Conservation (phyloP, 116 monocot genomes). For the Papilionanthe hybrid region DNA sequence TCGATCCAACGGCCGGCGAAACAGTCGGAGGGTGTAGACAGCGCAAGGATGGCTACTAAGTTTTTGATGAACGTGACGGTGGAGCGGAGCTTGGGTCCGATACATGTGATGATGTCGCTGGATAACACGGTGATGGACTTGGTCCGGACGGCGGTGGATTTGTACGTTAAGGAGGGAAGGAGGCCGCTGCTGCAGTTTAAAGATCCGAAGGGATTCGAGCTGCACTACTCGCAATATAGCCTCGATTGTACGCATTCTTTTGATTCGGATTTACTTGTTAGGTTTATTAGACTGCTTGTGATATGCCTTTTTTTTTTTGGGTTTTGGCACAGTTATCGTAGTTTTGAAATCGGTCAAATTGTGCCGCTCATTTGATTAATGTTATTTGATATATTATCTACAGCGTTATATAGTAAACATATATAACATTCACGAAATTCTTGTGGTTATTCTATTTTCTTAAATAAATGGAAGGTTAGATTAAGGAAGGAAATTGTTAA, state of each 20-base stretch:
- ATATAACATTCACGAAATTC: too few relatives aligned
- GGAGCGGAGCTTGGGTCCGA: slow-evolving; percentile 40
- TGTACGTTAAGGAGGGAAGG: slow-evolving; percentile 43
- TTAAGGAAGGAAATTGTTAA: too few relatives aligned
- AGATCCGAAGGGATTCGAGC: slow-evolving; percentile 24
- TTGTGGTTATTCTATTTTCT: too few relatives aligned
- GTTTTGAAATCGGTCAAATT: background rate
- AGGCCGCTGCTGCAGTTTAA: slow-evolving; percentile 25
- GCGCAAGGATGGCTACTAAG: slow-evolving; percentile 23
- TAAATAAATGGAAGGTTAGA: too few relatives aligned
- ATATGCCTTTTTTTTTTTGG: too few relatives aligned
- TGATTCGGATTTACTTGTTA: background rate
- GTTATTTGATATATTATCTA: too few relatives aligned
- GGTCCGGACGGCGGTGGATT: slow-evolving; percentile 29
- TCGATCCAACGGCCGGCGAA: background rate
- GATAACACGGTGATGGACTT: slow-evolving; percentile 45
- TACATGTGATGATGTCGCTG: slow-evolving; percentile 42
- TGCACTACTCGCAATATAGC: slow-evolving; percentile 53
- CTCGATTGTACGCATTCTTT: slow-evolving; percentile 33
- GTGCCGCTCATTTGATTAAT: too few relatives aligned
- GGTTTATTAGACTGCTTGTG: too few relatives aligned
- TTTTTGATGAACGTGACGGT: slow-evolving; percentile 54
- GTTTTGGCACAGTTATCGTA: background rate
- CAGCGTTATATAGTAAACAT: too few relatives aligned
- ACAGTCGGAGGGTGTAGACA: background rate